Conservation (phyloP, 2,329 filamentous ascomycete genomes). For the Xylariales sp. region DNA sequence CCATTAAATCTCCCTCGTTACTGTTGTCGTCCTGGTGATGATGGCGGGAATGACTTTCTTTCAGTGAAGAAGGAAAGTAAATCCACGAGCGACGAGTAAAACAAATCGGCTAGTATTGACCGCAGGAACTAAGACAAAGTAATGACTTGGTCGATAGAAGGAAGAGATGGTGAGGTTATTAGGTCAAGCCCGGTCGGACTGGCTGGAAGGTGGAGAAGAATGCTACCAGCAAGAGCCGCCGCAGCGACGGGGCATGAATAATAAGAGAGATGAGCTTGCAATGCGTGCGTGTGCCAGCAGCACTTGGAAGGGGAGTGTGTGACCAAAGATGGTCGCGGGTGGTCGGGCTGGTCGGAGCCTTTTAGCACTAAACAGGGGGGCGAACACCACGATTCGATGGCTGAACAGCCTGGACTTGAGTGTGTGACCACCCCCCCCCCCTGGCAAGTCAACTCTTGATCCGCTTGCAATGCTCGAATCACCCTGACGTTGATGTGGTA, state of each 20-base stretch:
- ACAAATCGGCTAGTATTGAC: too few relatives aligned
- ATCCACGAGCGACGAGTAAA: not conserved
- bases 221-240: not conserved
- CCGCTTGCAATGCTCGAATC: too few relatives aligned
- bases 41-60: not conserved
- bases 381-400: slow-evolving; percentile 1
- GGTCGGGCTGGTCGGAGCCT: not conserved
- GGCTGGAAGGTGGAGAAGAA: not conserved
- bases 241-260: not conserved
- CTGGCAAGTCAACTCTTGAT: not conserved
- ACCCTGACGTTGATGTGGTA: too few relatives aligned
- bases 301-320: not conserved
- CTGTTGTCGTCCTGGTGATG: not conserved
- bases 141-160: not conserved
- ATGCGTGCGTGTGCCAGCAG: not conserved
- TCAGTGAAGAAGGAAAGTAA: slow-evolving; percentile 7
- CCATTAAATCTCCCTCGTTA: slow-evolving; percentile 1
- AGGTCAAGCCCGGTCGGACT: not conserved
- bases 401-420: not conserved
- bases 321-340: not conserved
- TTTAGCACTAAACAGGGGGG: not conserved
- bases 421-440: not conserved
- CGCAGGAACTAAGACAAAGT: not conserved
- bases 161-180: slow-evolving; percentile 4
- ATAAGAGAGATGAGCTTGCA: too few relatives aligned